Evolutionary conservation across 139 green algal genomes (phyloP).

Genomic region (Astrephomene gubernaculifera): DNA sequence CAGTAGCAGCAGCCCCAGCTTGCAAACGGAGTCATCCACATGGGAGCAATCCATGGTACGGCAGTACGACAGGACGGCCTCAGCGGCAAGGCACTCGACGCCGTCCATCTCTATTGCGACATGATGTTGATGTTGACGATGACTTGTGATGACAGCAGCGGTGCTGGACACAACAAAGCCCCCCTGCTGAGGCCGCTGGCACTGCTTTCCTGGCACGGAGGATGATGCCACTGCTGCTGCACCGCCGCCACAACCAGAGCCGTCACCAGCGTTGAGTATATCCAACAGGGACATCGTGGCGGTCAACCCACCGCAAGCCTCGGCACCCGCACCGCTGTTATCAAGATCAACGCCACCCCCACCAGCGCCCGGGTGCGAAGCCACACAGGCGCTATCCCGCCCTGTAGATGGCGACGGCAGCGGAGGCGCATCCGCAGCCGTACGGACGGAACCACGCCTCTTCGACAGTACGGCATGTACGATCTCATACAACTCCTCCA

Average conservation of each 20-base stretch:
- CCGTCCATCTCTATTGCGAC: neutral
- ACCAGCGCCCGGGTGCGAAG: neutral
- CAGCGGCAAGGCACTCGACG: neutral
- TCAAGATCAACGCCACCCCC: too few relatives aligned
- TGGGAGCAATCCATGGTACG: neutral
- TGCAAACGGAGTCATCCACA: too few relatives aligned
- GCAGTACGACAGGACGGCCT: conserved; percentile 15
- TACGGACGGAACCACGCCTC: too few relatives aligned
- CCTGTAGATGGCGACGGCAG: too few relatives aligned
- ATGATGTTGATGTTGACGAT: too few relatives aligned
- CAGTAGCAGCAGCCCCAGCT: neutral
- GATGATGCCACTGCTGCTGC: too few relatives aligned
- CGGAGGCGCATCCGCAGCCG: too few relatives aligned
- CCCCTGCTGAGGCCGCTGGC: neutral
- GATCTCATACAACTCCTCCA: conserved; percentile 2
- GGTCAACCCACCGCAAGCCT: neutral
- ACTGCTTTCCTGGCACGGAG: too few relatives aligned
- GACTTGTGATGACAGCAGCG: too few relatives aligned
- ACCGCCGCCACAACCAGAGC: too few relatives aligned
- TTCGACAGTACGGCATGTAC: neutral
- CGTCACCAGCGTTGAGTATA: neutral
- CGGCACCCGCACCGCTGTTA: neutral
- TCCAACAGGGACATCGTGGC: neutral
- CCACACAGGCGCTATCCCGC: too few relatives aligned
- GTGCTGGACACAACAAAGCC: too few relatives aligned